Conservation (phyloP, 2,329 filamentous ascomycete genomes). For the Botryotinia convoluta region DNA sequence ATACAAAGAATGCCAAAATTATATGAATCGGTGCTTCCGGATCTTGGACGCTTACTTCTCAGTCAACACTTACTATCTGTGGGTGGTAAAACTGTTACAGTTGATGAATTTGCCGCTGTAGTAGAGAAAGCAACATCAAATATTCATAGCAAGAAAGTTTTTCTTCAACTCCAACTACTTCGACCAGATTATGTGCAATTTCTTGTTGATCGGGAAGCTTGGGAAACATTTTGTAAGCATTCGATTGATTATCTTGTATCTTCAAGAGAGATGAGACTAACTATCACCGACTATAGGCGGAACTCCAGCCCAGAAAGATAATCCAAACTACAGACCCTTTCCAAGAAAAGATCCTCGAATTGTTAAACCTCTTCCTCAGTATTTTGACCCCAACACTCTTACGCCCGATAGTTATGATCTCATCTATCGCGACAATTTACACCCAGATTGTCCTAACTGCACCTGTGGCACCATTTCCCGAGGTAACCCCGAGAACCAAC, state of each 20-base stretch:
- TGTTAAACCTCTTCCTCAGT: neutral
- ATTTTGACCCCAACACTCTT: neutral
- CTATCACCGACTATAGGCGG: neutral
- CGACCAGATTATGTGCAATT: constrained; percentile 3
- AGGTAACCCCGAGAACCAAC: neutral
- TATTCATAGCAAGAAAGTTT: neutral
- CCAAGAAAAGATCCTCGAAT: neutral
- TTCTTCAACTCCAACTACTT: neutral
- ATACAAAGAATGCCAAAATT: neutral
- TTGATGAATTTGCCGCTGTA: neutral
- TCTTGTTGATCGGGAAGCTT: neutral
- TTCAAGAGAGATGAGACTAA: neutral
- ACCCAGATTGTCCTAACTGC: neutral
- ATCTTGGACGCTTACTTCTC: neutral
- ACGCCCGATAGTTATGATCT: neutral
- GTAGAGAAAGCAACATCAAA: neutral
- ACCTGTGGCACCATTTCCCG: neutral
- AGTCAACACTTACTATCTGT: neutral
- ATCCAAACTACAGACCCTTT: neutral
- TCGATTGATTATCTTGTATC: neutral
- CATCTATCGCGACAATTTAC: neutral
- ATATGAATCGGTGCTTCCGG: neutral
- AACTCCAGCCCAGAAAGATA: neutral
- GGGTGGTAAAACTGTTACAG: neutral
- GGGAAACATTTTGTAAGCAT: neutral